Conservation (phyloP, 495 filamentous ascomycete genomes). For the Podospora australis region DNA sequence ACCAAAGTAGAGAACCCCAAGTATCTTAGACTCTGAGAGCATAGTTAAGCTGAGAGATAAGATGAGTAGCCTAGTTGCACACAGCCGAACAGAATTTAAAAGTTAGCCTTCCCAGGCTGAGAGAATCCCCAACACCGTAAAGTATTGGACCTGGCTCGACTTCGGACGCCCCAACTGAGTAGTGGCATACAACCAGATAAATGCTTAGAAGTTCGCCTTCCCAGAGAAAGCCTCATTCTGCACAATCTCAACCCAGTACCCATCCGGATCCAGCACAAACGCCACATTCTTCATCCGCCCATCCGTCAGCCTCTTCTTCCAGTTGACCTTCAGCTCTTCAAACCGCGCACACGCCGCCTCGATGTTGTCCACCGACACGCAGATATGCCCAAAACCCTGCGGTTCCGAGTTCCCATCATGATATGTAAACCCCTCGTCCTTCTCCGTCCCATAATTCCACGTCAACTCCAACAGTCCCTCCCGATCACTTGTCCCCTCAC, state of each 20-base stretch:
- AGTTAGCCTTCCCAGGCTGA: no score
- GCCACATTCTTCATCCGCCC: constrained; percentile 93
- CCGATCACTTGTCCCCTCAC: constrained; percentile 50
- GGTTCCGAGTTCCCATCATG: constrained; percentile 89
- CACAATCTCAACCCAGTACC: constrained; percentile 87
- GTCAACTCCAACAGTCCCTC: constrained; percentile 89
- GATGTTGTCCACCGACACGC: constrained; percentile 86
- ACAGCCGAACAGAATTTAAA: no score
- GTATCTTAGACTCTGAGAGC: no score
- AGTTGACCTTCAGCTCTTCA: constrained; percentile 72
- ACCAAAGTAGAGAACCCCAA: no score
- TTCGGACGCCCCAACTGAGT: no score
- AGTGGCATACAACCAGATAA: no score
- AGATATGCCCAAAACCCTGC: constrained; percentile 90
- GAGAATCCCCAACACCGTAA: no score
- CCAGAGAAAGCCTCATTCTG: constrained; percentile 60
- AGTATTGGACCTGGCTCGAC: no score
- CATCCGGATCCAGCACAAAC: constrained; percentile 87
- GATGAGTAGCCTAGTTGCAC: no score
- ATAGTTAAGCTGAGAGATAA: no score
- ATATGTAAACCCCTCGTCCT: constrained; percentile 74
- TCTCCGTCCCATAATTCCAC: constrained; percentile 97
- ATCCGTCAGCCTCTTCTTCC: constrained; percentile 92
- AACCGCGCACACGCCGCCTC: constrained; percentile 79
- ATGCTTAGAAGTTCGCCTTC: constrained; percentile 43